Evolutionary conservation across 1,284 basidiomycete genomes (phyloP).

Genomic region (Heterobasidion annosum): DNA sequence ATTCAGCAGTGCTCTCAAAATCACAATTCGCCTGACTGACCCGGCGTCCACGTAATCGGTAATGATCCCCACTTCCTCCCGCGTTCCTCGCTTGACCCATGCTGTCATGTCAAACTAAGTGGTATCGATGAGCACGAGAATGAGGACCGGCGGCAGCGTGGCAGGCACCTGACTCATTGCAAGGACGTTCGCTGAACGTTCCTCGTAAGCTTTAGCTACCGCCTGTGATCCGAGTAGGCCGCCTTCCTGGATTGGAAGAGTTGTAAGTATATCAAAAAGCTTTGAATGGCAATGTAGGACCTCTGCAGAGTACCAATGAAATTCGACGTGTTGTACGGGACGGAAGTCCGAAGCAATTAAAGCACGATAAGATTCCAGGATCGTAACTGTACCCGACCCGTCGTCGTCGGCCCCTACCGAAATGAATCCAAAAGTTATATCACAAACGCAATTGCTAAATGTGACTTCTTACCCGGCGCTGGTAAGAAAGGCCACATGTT

Average conservation of each 20-base stretch:
- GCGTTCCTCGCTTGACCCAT: constrained; percentile 87
- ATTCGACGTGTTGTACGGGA: constrained; percentile 78
- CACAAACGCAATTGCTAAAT: constrained; percentile 1
- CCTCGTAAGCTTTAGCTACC: constrained; percentile 74
- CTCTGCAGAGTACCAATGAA: constrained; percentile 96
- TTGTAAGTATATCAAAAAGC: neutral
- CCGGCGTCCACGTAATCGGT: constrained; percentile 75
- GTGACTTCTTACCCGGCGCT: constrained; percentile 57
- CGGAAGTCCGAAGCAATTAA: constrained; percentile 74
- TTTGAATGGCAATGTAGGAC: constrained; percentile 20
- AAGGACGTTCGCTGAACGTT: constrained; percentile 55
- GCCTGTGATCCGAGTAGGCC: constrained; percentile 95
- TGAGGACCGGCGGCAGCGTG: constrained; percentile 9
- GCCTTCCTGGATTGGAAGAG: constrained; percentile 51
- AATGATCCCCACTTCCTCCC: constrained; percentile 86
- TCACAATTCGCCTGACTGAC: constrained; percentile 23
- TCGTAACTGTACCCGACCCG: constrained; percentile 86
- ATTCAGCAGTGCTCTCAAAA: constrained; percentile 3
- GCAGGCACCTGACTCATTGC: constrained; percentile 79
- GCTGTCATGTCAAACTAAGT: constrained; percentile 89
- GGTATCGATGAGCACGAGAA: constrained; percentile 10
- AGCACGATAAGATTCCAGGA: constrained; percentile 83
- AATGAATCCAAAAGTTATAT: neutral
- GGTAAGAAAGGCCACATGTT: constrained; percentile 85
- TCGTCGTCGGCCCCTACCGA: constrained; percentile 71